phyloP scores from a whole-genome alignment of 805 yeast species.

The Naumovozyma dairenensis region DNA sequence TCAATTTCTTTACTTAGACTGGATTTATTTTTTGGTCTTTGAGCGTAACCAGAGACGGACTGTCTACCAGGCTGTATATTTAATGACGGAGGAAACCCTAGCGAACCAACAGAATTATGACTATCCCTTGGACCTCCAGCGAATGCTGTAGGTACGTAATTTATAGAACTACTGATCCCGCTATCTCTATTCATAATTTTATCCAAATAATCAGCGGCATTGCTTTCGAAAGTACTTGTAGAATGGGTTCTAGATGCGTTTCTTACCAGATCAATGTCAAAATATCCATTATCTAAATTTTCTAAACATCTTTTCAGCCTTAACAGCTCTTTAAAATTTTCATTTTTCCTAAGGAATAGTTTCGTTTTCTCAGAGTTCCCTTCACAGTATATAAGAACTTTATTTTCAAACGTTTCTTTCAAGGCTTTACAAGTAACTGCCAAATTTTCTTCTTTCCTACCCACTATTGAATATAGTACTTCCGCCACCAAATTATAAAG shows the following conservation, averaged over 20 bases:
- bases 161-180: constrained; percentile 1
- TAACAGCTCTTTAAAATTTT: constrained; percentile 29
- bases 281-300: constrained; percentile 54
- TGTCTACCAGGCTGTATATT: constrained; percentile 6
- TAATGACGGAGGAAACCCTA: constrained; percentile 9
- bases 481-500: constrained; percentile 61
- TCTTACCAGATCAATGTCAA: constrained; percentile 34
- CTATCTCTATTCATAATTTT: background rate
- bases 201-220: constrained; percentile 9
- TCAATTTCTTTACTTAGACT: constrained; percentile 22
- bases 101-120: constrained; percentile 17
- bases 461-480: constrained; percentile 57
- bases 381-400: constrained; percentile 14
- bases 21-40: constrained; percentile 17
- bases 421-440: constrained; percentile 23
- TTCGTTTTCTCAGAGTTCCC: constrained; percentile 20
- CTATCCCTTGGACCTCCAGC: constrained; percentile 22
- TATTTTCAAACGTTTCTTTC: constrained; percentile 14
- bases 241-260: constrained; percentile 32
- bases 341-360: constrained; percentile 18
- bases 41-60: constrained; percentile 6
- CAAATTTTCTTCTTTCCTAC: constrained; percentile 49
- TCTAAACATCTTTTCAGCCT: constrained; percentile 46
- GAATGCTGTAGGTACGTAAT: constrained; percentile 13
- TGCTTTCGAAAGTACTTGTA: constrained; percentile 14